These are phyloP conservation scores for Saccharomycopsis vini DNA, from an alignment of 805 yeast genomes.

Conservation along the genomic window DNA sequence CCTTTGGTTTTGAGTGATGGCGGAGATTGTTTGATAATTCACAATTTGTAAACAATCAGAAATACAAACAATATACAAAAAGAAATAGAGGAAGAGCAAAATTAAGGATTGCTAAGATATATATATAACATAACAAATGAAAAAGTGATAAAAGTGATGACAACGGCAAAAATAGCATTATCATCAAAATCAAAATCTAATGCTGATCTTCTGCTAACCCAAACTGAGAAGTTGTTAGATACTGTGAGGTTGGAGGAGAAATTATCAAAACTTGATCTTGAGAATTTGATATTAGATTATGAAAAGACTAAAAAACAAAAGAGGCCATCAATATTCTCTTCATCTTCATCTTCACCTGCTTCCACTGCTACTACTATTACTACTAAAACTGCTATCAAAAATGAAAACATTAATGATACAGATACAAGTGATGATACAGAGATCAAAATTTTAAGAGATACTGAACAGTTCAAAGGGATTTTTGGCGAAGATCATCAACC, in stretches of 20 bases:
- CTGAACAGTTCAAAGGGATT: too few relatives aligned
- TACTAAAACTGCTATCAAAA: not conserved
- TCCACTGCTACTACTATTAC: conserved; percentile 8
- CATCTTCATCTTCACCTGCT: not conserved
- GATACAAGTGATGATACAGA: not conserved
- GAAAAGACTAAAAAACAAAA: conserved; percentile 3
- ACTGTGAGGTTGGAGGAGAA: conserved; percentile 12
- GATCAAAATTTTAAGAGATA: too few relatives aligned
- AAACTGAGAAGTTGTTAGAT: conserved; percentile 10
- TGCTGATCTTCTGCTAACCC: too few relatives aligned
- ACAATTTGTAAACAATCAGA: too few relatives aligned
- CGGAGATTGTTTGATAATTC: too few relatives aligned
- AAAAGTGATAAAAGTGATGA: not conserved
- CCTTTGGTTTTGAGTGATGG: too few relatives aligned
- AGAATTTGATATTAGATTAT: conserved; percentile 9
- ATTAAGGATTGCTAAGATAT: not conserved
- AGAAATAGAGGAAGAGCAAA: too few relatives aligned
- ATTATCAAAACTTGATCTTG: conserved; percentile 11
- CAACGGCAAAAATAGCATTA: not conserved
- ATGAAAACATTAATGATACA: not conserved
- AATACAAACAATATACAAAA: too few relatives aligned
- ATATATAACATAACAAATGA: not conserved
- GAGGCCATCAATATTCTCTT: not conserved
- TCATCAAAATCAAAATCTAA: too few relatives aligned
- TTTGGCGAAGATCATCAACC: too few relatives aligned